phyloP scores from a whole-genome alignment of 164 flowering plant species.

The Echeveria elegans region DNA sequence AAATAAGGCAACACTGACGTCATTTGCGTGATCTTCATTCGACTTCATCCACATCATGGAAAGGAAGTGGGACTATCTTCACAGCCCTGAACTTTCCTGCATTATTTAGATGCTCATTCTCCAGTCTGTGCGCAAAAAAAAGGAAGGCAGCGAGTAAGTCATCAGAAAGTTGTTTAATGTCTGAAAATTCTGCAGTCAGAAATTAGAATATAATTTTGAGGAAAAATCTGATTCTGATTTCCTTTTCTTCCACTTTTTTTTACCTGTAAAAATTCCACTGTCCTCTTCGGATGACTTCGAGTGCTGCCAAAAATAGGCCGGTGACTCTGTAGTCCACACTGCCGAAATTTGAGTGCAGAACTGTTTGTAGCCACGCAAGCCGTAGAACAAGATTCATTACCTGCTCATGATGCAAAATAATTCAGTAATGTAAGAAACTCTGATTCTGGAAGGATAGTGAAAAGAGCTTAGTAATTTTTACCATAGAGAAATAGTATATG shows the following conservation, averaged over 20 bases:
- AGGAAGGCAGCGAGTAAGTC: background rate
- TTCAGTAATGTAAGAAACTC: background rate
- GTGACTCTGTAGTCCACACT: slow-evolving; percentile 77
- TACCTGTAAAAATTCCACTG: slow-evolving; percentile 97
- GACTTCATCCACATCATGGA: slow-evolving; percentile 76
- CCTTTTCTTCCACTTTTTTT: background rate
- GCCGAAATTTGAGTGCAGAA: slow-evolving; percentile 69
- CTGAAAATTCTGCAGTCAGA: background rate
- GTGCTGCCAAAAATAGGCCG: slow-evolving; percentile 75
- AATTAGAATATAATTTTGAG: background rate
- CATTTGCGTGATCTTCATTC: background rate
- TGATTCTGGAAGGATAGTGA: background rate
- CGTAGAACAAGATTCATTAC: slow-evolving; percentile 75
- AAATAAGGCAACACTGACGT: background rate
- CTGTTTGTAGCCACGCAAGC: slow-evolving; percentile 94
- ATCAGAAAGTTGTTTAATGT: background rate
- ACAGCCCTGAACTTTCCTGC: slow-evolving; percentile 93
- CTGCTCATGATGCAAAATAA: slow-evolving; percentile 30
- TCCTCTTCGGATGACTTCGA: slow-evolving; percentile 91
- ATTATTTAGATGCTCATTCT: slow-evolving; percentile 99
- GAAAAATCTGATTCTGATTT: background rate
- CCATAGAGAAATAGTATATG: slow-evolving; percentile 95
- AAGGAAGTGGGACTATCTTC: slow-evolving; percentile 86
- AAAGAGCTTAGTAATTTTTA: slow-evolving; percentile 17
- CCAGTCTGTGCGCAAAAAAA: slow-evolving; percentile 23